Base-by-base conservation (phyloP, 306 rosid species). In the Dryas alaskensis region DNA sequence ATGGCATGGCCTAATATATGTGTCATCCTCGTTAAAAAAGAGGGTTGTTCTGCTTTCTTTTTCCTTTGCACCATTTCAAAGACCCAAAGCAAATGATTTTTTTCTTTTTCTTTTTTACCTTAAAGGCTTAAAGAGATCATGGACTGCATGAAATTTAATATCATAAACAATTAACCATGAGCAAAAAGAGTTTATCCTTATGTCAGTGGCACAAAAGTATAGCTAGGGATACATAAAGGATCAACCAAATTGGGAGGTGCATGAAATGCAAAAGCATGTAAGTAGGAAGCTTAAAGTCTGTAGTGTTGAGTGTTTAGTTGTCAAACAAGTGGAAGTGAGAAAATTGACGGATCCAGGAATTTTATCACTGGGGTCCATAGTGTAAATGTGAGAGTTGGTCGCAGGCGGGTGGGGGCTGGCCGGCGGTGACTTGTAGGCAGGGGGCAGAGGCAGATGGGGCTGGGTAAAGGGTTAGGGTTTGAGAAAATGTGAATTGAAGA, bases 21-120 rank as follows among this genome's bases (percentile, higher is more conserved):
- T 69, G 78, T 19, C 37, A 70, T 25, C 57, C 70, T 47, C 71
- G 42, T 67, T 73, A 74, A 62, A 50, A 68, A 42, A 3, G 12
- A 73, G 55, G 80, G 80, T 54, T 75, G 80, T 70, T 64, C 40
- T 12, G 50, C 85, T 67, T 47, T 68, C 71, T 19, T 78, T 60
- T 43, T 66, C 65, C 60, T 72, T 49, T 49, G 43, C 69, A 50
- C 50, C 72, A 57, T 60, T 70, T 79, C 70, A 79, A 79, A 51
- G 12, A 75, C 7, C 9, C 72, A 67, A 59, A 59, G 49, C 51
- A 8, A 58, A 67, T 59, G 69, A 63, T 17, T 37, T 49, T 66
- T 49, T 13, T 50, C 4, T 6, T 19, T 7, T 65, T 25, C 48
- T 62, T 43, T 48, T 27, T 67, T 27, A 27, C 14, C 45, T 25